Evolutionary conservation across 2,329 filamentous ascomycete species (phyloP), one percentile per base, ranked within the genome.

Genomic region (Diaporthe vaccinii): DNA sequence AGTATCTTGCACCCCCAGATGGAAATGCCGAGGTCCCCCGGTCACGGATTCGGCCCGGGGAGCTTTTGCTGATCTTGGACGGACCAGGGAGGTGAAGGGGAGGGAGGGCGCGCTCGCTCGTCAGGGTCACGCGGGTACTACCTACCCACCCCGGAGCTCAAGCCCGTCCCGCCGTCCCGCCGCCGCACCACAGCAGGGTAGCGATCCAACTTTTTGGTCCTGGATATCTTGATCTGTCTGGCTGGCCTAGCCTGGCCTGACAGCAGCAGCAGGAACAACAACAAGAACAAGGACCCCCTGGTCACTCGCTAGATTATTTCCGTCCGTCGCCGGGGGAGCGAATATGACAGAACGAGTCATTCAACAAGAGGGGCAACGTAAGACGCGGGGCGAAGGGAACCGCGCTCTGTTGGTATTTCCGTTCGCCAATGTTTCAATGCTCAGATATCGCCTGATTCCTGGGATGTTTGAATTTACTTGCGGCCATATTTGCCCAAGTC

Each of bases 401-500:
- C 34, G n/a, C 34, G n/a, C 65, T 39, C 20, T 55, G 65, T 55
- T 39, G 36, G 15, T 55, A 69, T 69, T 69, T 69, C 49, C n/a
- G 65, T 69, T 28, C 65, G 65, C 65, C 65, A 55, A 69, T 55
- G 49, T 69, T 69, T 69, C 65, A 69, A 69, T 15, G 17, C 4
- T 22, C 9, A 46, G 34, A 41, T 20, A 22, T 69, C n/a, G 46
- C 34, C 34, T 69, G 65, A 69, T 69, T 41, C 14, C 31, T 25
- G 22, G 31, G 31, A 41, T 39, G 10, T 3, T 17, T 20, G 7
- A 10, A 31, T 67, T 36, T 51, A 49, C 12, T 14, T 65, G 61
- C 46, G 5, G 20, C 61, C 9, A 5, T 20, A 10, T 20, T 22
- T 53, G 22, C 46, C 41, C 44, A 39, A 68, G 62, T 68, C 31